Conservation (phyloP, 1,284 basidiomycete species). For the Thelephora terrestris region DNA sequence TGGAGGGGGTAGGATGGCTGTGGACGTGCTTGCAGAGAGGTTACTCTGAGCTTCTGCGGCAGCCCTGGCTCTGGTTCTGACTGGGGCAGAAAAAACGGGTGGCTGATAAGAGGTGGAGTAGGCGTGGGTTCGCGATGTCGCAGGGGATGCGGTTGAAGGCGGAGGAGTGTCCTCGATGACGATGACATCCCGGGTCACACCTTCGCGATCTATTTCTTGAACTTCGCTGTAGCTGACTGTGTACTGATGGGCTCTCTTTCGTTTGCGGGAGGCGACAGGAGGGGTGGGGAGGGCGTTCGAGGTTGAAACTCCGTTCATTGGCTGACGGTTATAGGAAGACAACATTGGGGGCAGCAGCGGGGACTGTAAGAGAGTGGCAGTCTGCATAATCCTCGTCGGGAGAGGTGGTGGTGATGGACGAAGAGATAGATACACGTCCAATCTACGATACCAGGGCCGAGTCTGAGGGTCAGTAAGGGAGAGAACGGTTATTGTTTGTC, state of each 20-base stretch:
- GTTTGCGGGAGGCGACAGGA: slow-evolving; percentile 59
- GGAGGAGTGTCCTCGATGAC: slow-evolving; percentile 82
- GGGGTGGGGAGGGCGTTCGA: slow-evolving; percentile 42
- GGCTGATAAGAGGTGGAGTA: slow-evolving; percentile 73
- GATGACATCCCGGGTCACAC: slow-evolving; percentile 71
- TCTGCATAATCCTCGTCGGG: not conserved
- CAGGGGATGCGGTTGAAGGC: slow-evolving; percentile 64
- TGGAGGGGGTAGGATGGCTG: slow-evolving; percentile 43
- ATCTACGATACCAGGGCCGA: not conserved
- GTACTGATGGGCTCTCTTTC: slow-evolving; percentile 70
- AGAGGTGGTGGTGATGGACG: not conserved
- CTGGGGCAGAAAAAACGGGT: slow-evolving; percentile 58
- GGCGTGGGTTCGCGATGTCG: slow-evolving; percentile 52
- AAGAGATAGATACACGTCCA: slow-evolving; percentile 1
- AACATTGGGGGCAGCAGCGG: not conserved
- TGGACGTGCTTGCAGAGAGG: slow-evolving; percentile 53
- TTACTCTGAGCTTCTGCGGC: slow-evolving; percentile 67
- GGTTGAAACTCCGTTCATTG: slow-evolving; percentile 4
- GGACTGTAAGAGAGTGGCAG: not conserved
- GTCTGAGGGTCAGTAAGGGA: not conserved
- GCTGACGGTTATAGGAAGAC: not conserved
- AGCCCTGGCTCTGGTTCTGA: slow-evolving; percentile 70
- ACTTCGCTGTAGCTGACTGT: slow-evolving; percentile 77
- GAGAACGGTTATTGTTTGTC: not conserved
- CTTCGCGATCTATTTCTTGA: slow-evolving; percentile 68